These are phyloP conservation scores for Blastobotrys indianensis DNA, from an alignment of 1,139 yeast species.

Conservation along the genomic window DNA sequence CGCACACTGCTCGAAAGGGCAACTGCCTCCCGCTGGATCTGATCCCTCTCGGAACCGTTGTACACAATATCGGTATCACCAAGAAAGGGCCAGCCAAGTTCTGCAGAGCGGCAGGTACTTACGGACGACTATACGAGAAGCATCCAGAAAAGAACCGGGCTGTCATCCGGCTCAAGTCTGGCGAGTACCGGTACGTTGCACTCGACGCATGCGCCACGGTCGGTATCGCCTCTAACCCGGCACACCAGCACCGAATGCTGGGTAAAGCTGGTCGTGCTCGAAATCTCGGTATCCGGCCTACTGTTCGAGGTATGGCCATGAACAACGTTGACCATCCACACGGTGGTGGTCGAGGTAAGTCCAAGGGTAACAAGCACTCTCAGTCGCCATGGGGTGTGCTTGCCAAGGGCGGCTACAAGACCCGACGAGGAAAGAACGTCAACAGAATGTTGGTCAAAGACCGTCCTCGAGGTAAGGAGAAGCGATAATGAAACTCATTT, in stretches of 20 bases:
- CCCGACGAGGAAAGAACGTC: conserved; percentile 81
- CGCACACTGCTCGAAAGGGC: conserved; percentile 87
- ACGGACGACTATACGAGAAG: conserved; percentile 82
- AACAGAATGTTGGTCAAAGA: conserved; percentile 83
- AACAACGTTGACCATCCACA: conserved; percentile 97
- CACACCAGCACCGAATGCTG: conserved; percentile 80
- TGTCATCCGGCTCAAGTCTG: conserved; percentile 75
- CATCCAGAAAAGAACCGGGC: conserved; percentile 67
- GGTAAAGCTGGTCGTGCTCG: conserved; percentile 98
- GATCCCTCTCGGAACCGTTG: conserved; percentile 90
- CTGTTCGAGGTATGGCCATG: conserved; percentile 98
- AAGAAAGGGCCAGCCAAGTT: conserved; percentile 80
- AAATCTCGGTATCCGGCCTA: conserved; percentile 89
- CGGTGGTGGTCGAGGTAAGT: conserved; percentile 99
- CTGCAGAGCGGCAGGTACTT: conserved; percentile 92
- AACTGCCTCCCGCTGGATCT: conserved; percentile 87
- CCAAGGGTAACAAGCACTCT: conserved; percentile 89
- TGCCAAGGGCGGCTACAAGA: conserved; percentile 88
- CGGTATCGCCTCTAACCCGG: conserved; percentile 92
- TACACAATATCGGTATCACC: conserved; percentile 81
- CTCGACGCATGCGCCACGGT: conserved; percentile 88
- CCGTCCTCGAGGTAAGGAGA: conserved; percentile 35
- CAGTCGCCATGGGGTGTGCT: conserved; percentile 95
- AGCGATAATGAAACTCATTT: conserved; percentile 10
- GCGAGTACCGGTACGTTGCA: conserved; percentile 88